phyloP scores from a whole-genome alignment of 1,284 basidiomycete species.

The Naganishia sp. region DNA sequence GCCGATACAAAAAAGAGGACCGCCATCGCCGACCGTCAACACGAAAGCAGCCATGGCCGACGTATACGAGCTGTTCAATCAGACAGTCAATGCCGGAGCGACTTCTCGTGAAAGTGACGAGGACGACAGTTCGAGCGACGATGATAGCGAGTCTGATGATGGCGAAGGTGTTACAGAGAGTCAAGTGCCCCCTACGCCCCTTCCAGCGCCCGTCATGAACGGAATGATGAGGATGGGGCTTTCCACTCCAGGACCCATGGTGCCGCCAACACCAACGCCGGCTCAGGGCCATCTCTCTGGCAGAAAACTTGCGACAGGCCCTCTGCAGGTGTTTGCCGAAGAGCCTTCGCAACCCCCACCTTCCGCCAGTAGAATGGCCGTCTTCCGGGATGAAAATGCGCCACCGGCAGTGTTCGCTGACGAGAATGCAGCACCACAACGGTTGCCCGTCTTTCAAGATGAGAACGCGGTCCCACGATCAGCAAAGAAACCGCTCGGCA shows the following conservation, averaged over 20 bases:
- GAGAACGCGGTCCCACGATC: slow-evolving; percentile 45
- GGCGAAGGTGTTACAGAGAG: slow-evolving; percentile 39
- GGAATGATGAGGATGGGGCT: slow-evolving; percentile 31
- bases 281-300: slow-evolving; percentile 38
- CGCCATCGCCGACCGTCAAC: slow-evolving; percentile 75
- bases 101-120: slow-evolving; percentile 51
- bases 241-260: slow-evolving; percentile 32
- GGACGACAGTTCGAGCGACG: slow-evolving; percentile 51
- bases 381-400: slow-evolving; percentile 42
- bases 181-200: slow-evolving; percentile 44
- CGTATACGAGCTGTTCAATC: slow-evolving; percentile 88
- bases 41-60: slow-evolving; percentile 90
- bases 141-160: slow-evolving; percentile 37
- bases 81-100: slow-evolving; percentile 60
- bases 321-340: slow-evolving; percentile 38
- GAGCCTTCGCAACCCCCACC: slow-evolving; percentile 35
- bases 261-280: slow-evolving; percentile 55
- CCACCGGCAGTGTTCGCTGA: slow-evolving; percentile 35
- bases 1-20: slow-evolving; percentile 31
- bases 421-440: slow-evolving; percentile 35
- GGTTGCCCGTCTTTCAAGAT: slow-evolving; percentile 38
- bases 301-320: slow-evolving; percentile 28
- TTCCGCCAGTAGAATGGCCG: slow-evolving; percentile 35
- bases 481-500: slow-evolving; percentile 35
- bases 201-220: slow-evolving; percentile 37